Evolutionary conservation across 257 asterid species (phyloP).

Genomic region (Nicotiana noctiflora): DNA sequence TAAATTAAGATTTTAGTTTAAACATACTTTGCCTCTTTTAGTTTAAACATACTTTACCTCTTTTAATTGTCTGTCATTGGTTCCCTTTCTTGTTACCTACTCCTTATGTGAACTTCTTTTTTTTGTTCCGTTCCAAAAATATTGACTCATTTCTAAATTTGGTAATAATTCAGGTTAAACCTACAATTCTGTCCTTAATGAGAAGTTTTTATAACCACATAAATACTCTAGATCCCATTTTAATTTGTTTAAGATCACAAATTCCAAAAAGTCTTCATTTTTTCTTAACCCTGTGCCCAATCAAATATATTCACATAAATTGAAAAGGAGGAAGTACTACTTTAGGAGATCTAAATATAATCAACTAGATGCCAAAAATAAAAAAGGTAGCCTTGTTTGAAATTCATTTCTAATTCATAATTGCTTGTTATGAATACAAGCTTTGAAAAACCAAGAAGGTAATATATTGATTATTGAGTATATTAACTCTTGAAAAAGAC

Average conservation of each 20-base stretch:
- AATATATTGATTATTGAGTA: background rate
- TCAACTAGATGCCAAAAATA: background rate
- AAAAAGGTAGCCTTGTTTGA: background rate
- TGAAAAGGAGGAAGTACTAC: no score
- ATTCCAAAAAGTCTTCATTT: no score
- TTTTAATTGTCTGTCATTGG: background rate
- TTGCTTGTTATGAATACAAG: background rate
- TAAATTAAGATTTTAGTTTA: background rate
- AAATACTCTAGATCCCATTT: no score
- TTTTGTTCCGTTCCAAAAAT: no score
- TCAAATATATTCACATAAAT: no score
- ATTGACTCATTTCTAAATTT: no score
- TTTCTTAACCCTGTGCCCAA: no score
- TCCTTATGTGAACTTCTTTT: no score
- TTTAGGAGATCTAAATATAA: background rate
- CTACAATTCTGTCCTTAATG: no score
- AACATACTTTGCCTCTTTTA: background rate
- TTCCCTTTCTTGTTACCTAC: slow-evolving; percentile 1
- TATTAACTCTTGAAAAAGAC: slow-evolving; percentile 3
- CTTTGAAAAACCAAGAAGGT: background rate
- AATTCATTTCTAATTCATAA: background rate
- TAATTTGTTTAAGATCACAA: no score
- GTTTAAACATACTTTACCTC: background rate
- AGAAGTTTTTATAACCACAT: no score
- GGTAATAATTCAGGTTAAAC: no score